Conservation (phyloP, 352 stramenopile species). For the Phytophthora sp. region DNA sequence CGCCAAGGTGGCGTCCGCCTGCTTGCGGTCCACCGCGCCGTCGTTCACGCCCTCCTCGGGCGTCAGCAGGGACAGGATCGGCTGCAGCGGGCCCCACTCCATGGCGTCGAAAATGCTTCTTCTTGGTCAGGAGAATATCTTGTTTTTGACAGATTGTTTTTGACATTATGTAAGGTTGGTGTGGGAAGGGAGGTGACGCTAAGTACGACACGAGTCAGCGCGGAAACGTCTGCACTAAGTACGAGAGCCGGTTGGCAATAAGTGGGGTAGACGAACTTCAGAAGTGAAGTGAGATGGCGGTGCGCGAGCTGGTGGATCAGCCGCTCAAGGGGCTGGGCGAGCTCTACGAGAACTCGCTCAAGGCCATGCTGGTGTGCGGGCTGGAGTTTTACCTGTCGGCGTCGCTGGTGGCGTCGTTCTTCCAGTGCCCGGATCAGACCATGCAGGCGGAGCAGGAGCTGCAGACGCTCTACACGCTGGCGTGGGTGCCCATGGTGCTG, state of each 20-base stretch:
- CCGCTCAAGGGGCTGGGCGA: constrained; percentile 42
- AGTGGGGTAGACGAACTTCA: constrained; percentile 7
- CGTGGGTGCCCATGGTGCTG: constrained; percentile 59
- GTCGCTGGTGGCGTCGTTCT: constrained; percentile 73
- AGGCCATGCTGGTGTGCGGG: constrained; percentile 59
- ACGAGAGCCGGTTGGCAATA: constrained; percentile 4
- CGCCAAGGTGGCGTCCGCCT: constrained; percentile 51
- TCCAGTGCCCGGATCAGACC: constrained; percentile 57
- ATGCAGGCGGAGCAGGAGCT: constrained; percentile 73
- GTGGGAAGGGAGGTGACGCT: neutral
- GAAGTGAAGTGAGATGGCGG: constrained; percentile 13
- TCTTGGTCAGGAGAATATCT: constrained; percentile 18
- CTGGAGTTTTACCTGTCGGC: constrained; percentile 80
- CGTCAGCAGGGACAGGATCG: constrained; percentile 51
- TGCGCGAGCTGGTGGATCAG: constrained; percentile 44
- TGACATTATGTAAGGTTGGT: neutral
- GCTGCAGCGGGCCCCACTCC: constrained; percentile 64
- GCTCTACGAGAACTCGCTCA: constrained; percentile 62
- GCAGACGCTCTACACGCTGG: constrained; percentile 68
- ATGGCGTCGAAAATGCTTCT: constrained; percentile 16
- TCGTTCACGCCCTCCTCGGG: constrained; percentile 41
- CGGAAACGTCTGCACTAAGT: neutral
- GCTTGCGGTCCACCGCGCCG: constrained; percentile 50
- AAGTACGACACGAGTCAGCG: constrained; percentile 31
- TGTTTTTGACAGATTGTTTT: constrained; percentile 8